phyloP scores from a whole-genome alignment of 768 basidiomycete genomes.

The Tubosaeta sp. region DNA sequence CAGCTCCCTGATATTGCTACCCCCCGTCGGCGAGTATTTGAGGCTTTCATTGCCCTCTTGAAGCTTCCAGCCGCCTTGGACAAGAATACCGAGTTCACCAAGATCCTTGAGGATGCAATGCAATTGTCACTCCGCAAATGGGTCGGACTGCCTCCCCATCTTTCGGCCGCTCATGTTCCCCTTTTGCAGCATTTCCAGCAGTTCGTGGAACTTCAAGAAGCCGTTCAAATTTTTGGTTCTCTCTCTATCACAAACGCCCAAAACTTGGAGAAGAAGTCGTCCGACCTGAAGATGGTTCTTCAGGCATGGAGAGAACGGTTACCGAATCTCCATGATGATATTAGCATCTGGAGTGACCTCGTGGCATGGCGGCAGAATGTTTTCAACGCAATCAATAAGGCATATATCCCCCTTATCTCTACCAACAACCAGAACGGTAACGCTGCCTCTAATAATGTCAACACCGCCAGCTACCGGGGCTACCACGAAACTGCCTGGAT shows the following conservation, averaged over 20 bases:
- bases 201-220: conserved; percentile 96
- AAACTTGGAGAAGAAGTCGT: conserved; percentile 93
- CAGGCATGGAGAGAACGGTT: conserved; percentile 96
- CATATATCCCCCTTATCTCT: conserved; percentile 87
- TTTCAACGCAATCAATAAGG: conserved; percentile 94
- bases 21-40: conserved; percentile 95
- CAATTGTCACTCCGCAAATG: conserved; percentile 96
- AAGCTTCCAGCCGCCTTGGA: conserved; percentile 79
- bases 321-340: conserved; percentile 94
- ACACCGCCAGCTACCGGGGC: conserved; percentile 89
- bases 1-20: conserved; percentile 84
- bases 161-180: conserved; percentile 91
- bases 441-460: conserved; percentile 53
- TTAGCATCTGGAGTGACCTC: conserved; percentile 98
- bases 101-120: conserved; percentile 91
- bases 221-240: conserved; percentile 90
- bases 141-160: conserved; percentile 79
- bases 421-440: conserved; percentile 49
- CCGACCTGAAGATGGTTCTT: conserved; percentile 93
- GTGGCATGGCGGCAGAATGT: conserved; percentile 99
- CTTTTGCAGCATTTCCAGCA: conserved; percentile 98
- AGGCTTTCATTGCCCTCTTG: conserved; percentile 87
- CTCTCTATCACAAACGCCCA: conserved; percentile 79
- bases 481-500: conserved; percentile 99
- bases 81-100: conserved; percentile 84